Conservation (phyloP, 2,329 filamentous ascomycete species). For the Herpotrichia juniperi region DNA sequence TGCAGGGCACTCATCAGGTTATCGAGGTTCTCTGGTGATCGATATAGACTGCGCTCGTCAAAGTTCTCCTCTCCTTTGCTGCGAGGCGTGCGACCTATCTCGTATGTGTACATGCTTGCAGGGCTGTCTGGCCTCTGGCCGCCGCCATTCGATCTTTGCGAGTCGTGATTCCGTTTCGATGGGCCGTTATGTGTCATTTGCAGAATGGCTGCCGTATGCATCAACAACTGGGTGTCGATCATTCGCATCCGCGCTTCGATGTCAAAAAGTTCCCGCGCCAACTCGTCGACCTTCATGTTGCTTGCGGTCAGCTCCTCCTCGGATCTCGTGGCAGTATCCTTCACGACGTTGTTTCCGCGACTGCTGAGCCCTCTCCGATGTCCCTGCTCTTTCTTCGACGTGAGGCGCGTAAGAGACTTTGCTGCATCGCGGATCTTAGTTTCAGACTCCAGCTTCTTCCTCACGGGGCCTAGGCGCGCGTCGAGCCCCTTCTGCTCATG, state of each 20-base stretch:
- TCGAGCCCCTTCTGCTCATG: conserved; percentile 77
- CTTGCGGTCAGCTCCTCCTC: conserved; percentile 77
- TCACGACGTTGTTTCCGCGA: conserved; percentile 52
- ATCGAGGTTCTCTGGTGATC: conserved; percentile 70
- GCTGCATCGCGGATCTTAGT: conserved; percentile 94
- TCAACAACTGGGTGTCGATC: conserved; percentile 76
- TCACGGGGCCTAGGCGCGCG: conserved; percentile 79
- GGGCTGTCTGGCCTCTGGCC: conserved; percentile 70
- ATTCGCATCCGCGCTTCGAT: conserved; percentile 77
- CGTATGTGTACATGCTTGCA: conserved; percentile 75
- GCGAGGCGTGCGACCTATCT: conserved; percentile 60
- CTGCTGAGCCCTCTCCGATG: conserved; percentile 60
- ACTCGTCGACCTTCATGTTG: conserved; percentile 82
- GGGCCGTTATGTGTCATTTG: conserved; percentile 85
- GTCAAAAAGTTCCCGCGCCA: conserved; percentile 79
- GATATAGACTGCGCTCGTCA: conserved; percentile 77
- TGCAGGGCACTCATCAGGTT: conserved; percentile 47
- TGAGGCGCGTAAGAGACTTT: conserved; percentile 81
- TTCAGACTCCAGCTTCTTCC: conserved; percentile 84
- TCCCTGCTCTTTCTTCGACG: conserved; percentile 61
- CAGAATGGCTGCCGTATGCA: conserved; percentile 91
- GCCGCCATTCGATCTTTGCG: conserved; percentile 42
- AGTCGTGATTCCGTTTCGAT: conserved; percentile 61
- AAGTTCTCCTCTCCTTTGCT: conserved; percentile 68
- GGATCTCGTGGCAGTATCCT: conserved; percentile 57